Conservation (phyloP, 768 basidiomycete species). For the Mrakia gelida region DNA sequence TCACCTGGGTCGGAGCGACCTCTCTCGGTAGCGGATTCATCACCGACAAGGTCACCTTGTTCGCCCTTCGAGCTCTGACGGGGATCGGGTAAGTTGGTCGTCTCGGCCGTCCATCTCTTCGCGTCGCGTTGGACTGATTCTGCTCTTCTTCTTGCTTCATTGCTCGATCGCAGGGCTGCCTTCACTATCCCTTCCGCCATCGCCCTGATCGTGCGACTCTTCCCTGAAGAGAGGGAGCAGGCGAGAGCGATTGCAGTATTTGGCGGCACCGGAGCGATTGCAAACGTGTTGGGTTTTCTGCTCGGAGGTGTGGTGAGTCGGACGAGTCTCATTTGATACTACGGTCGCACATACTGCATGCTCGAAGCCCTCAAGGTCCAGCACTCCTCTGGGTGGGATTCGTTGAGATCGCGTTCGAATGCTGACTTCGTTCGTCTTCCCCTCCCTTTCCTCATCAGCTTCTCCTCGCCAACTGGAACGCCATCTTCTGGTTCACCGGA, state of each 20-base stretch:
- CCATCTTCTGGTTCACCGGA: conserved; percentile 14
- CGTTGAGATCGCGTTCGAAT: background rate
- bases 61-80: conserved; percentile 54
- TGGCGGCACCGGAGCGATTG: no score
- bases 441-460: background rate
- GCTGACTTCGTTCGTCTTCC: background rate
- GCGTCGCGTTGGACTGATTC: background rate
- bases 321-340: no score
- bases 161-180: conserved; percentile 7
- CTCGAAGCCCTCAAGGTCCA: no score
- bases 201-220: conserved; percentile 36
- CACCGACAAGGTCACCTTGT: conserved; percentile 49
- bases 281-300: no score
- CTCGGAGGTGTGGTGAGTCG: no score
- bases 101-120: background rate
- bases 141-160: background rate
- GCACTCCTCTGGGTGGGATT: no score
- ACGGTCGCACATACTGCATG: no score
- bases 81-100: conserved; percentile 41
- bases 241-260: background rate
- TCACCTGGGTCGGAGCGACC: conserved; percentile 46
- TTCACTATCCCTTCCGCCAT: conserved; percentile 54
- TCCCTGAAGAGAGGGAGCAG: conserved; percentile 18
- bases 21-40: conserved; percentile 53
- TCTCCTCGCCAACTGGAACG: background rate